phyloP scores from a whole-genome alignment of 2,329 filamentous ascomycete species.

The Pseudogymnoascus sp. region DNA sequence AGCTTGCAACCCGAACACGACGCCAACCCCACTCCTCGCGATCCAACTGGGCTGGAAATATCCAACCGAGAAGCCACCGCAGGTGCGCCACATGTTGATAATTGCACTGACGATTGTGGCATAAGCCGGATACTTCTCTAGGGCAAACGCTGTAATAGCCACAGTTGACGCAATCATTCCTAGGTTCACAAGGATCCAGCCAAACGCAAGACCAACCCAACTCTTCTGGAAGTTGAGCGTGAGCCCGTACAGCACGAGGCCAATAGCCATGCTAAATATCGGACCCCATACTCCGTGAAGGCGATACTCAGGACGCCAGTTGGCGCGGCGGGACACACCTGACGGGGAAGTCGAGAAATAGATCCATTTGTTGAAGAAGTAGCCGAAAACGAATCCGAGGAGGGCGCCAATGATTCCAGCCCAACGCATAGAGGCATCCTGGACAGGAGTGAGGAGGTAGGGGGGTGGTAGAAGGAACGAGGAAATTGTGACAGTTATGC shows the following conservation, averaged over 20 bases:
- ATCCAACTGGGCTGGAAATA: slow-evolving; percentile 10
- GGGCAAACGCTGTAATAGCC: slow-evolving; percentile 30
- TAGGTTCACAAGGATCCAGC: slow-evolving; percentile 32
- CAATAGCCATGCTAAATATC: slow-evolving; percentile 26
- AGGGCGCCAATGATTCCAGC: slow-evolving; percentile 30
- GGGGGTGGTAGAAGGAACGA: slow-evolving; percentile 29
- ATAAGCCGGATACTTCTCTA: slow-evolving; percentile 32
- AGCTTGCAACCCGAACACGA: neutral
- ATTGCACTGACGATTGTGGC: slow-evolving; percentile 31
- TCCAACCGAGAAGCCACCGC: slow-evolving; percentile 32
- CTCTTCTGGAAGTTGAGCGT: slow-evolving; percentile 30
- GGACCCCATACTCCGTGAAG: slow-evolving; percentile 32
- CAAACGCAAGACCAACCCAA: slow-evolving; percentile 32
- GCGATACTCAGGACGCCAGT: slow-evolving; percentile 29
- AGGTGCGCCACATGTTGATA: slow-evolving; percentile 34
- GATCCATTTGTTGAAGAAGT: slow-evolving; percentile 32
- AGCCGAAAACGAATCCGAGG: slow-evolving; percentile 28
- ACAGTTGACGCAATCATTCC: slow-evolving; percentile 31
- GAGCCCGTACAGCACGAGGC: slow-evolving; percentile 30
- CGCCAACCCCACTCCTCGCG: slow-evolving; percentile 28
- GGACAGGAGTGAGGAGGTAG: slow-evolving; percentile 29
- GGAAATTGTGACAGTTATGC: slow-evolving; percentile 32
- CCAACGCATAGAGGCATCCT: slow-evolving; percentile 32
- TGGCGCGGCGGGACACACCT: slow-evolving; percentile 15
- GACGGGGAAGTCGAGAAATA: slow-evolving; percentile 13